Conservation (phyloP, 2,329 filamentous ascomycete genomes). For the Xylogone sp. region DNA sequence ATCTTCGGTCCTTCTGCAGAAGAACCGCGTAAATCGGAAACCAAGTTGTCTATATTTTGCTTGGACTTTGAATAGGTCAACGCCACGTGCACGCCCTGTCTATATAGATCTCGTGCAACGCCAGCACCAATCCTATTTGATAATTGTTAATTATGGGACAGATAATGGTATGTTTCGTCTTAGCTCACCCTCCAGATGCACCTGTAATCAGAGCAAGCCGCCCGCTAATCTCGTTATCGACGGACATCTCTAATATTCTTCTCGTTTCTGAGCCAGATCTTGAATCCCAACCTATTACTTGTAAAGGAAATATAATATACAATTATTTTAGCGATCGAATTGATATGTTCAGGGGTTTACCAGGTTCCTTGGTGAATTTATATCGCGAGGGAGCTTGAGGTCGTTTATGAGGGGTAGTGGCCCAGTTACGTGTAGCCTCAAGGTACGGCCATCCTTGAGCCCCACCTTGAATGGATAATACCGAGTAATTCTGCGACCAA, state of each 20-base stretch:
- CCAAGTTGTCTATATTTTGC: conserved; percentile 40
- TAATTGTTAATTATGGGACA: not conserved
- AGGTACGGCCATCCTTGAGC: too few species aligned
- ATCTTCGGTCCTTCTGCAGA: conserved; percentile 33
- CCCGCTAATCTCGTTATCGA: conserved; percentile 44
- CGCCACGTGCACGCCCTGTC: conserved; percentile 48
- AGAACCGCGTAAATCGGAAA: conserved; percentile 33
- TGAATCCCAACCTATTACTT: too few species aligned
- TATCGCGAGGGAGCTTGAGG: too few species aligned
- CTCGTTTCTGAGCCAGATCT: too few species aligned
- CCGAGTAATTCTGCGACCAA: too few species aligned
- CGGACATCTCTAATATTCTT: not conserved
- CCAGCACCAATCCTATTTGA: conserved; percentile 53
- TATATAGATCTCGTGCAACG: conserved; percentile 51
- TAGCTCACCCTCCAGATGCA: conserved; percentile 53
- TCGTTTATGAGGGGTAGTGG: too few species aligned
- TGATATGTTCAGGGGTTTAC: too few species aligned
- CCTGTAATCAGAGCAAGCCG: conserved; percentile 57
- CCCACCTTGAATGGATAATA: too few species aligned
- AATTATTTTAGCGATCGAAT: too few species aligned
- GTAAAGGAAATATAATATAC: too few species aligned
- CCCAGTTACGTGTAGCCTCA: too few species aligned
- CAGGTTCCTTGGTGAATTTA: too few species aligned
- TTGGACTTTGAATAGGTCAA: conserved; percentile 51
- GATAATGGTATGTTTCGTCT: not conserved